Base-by-base conservation (phyloP, 148 eudicot genomes). In the Linanthus parryae region DNA sequence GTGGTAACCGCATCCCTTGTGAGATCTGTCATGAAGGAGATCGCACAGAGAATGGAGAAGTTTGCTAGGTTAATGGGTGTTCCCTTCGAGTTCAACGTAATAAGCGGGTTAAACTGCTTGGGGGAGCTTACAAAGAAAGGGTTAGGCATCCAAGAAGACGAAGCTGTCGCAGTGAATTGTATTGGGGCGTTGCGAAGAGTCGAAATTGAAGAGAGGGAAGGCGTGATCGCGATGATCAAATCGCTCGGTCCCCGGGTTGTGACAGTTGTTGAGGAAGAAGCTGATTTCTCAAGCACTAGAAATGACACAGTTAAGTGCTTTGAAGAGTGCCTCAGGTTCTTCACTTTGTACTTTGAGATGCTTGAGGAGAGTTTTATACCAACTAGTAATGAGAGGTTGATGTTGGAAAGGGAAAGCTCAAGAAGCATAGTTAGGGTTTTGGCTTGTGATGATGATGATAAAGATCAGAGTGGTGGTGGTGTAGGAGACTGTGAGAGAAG, bases 11-110 rank as follows among this genome's bases (percentile, higher is more conserved):
- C 43, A 1, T 26, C 28, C 24, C 47, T 59, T 0, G 50, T 56
- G 2, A 66, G 59, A 26, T 55, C 73, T 2, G 67, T 63, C 9
- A 66, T 66, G 73, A 67, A 67, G 43, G 80, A 75, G 60, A 63
- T 70, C 34, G 35, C 72, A 0, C 70, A 62, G 17, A 61, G 82
- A 25, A 72, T 77, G 75, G 78, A 77, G 67, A 72, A 73, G 24
- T 77, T 77, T 26, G 82, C 82, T 0, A 58, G 82, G 69, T 33
- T 77, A 35, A 77, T 77, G 82, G 82, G 82, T 8, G 82, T 77
- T 2, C 82, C 82, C 10, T 77, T 77, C 19, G 74, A 65, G 37
- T 73, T 77, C 15, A 68, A 62, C 9, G 69, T 69, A 0, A 48
- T 72, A 2, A 62, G 21, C 0, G 71, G 68, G 2, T 20, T 59